A percentile compares a stretch with the other conserved stretches of the same genome.
Conservation (phyloP, 176 grass and related monocot species). For the Elymus sibiricus region DNA sequence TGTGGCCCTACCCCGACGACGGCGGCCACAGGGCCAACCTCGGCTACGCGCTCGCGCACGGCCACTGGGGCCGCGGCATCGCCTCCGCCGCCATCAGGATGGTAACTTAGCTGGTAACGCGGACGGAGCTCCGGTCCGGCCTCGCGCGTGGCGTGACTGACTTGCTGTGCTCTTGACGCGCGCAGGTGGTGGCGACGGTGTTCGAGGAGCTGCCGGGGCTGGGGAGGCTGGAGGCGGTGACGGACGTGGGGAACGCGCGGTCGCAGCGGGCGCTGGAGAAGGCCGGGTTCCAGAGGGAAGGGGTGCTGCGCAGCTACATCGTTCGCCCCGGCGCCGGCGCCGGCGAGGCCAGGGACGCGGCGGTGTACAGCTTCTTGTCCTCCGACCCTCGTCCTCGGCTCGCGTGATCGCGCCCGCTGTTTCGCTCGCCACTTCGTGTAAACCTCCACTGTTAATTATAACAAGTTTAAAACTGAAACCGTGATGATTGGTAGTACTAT, state of each 20-base stretch:
- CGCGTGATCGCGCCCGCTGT: neutral
- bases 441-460: neutral
- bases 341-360: slow-evolving; percentile 16
- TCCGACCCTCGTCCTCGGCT: slow-evolving; percentile 9
- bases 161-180: neutral
- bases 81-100: slow-evolving; percentile 25
- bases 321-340: neutral
- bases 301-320: slow-evolving; percentile 40
- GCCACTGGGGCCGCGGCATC: slow-evolving; percentile 44
- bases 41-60: slow-evolving; percentile 44
- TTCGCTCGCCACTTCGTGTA: neutral
- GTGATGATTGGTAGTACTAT: neutral
- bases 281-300: slow-evolving; percentile 50
- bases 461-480: neutral
- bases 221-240: slow-evolving; percentile 54
- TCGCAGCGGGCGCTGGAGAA: slow-evolving; percentile 65
- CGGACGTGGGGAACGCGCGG: slow-evolving; percentile 35
- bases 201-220: slow-evolving; percentile 46
- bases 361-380: slow-evolving; percentile 54
- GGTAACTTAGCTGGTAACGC: neutral
- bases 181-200: slow-evolving; percentile 34
- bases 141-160: neutral
- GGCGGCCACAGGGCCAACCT: slow-evolving; percentile 41
- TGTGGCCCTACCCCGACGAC: slow-evolving; percentile 43
- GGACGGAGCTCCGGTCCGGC: no score